Evolutionary conservation across 345 rosid genomes (phyloP), one percentile per base, ranked within the genome.

Genomic region (Euclidium syriacum): DNA sequence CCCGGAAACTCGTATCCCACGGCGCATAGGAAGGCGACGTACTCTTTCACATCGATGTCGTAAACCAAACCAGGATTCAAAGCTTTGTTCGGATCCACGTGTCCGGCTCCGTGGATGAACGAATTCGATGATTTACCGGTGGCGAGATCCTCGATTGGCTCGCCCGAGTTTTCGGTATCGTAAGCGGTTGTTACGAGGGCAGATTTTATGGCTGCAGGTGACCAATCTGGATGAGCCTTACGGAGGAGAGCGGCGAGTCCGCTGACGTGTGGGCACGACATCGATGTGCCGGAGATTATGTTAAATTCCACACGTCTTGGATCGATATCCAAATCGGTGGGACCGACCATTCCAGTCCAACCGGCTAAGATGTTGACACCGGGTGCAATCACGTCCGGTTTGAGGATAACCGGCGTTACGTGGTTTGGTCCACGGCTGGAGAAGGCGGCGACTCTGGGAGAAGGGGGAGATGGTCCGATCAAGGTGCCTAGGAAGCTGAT

Each of bases 241-340:
- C 78, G 78, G 48, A 87, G 83, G 41, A 90, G 72, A 1, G 97
- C 97, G 6, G 87, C 90, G 46, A 87, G 68, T 42, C 97, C 97
- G 25, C 92, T 87, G 6, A 79, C 88, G 67, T 90, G 97, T 12
- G 95, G 95, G 62, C 97, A 87, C 0, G 97, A 83, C 97, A 90
- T 90, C 1, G 95, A 90, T 6, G 97, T 90, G 5, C 97, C 97
- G 4, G 95, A 86, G 51, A 83, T 80, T 3, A 90, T 87, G 30
- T 90, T 90, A 78, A 85, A 86, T 50, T 66, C 27, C 5, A 80
- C 94, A 26, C 86, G 75, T 70, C 96, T 84, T 4, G 75, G 79
- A 50, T 88, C 96, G 7, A 76, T 82, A 8, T 77, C 80, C 17
- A 86, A 61, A 55, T 74, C 82, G 1, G 95, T 81, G 1, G 91